Conservation (phyloP, 1,139 yeast species). For the Taphrina wiesneri region DNA sequence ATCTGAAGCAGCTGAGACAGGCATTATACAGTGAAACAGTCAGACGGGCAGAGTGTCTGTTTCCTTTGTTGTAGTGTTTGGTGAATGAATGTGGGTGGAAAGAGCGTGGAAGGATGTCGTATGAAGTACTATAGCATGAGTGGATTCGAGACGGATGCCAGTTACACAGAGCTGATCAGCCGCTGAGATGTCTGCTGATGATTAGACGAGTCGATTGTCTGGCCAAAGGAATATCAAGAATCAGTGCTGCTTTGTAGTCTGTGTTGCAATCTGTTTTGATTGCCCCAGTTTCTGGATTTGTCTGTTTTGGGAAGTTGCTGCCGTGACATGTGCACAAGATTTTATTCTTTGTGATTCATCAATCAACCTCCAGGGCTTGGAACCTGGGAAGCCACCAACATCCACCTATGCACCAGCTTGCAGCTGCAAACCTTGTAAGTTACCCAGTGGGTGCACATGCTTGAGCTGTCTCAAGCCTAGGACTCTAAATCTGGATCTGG, state of each 20-base stretch:
- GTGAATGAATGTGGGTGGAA: background rate
- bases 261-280: constrained; percentile 10
- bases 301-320: background rate
- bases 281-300: background rate
- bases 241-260: background rate
- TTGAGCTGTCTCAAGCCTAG: no score
- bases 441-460: no score
- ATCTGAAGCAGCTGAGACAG: background rate
- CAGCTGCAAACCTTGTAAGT: no score
- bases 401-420: no score
- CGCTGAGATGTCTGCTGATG: background rate
- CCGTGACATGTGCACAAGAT: background rate
- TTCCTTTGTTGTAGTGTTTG: no score
- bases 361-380: no score
- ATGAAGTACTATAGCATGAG: no score
- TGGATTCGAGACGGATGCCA: background rate
- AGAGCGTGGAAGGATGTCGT: background rate
- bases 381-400: no score
- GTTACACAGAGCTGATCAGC: background rate
- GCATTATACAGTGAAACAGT: background rate
- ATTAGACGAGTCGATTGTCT: background rate
- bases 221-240: no score
- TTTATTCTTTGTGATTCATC: background rate
- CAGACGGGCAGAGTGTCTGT: background rate
- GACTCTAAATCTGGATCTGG: no score